phyloP scores from a whole-genome alignment of 2,329 filamentous ascomycete genomes.

The Alternaria sp. region DNA sequence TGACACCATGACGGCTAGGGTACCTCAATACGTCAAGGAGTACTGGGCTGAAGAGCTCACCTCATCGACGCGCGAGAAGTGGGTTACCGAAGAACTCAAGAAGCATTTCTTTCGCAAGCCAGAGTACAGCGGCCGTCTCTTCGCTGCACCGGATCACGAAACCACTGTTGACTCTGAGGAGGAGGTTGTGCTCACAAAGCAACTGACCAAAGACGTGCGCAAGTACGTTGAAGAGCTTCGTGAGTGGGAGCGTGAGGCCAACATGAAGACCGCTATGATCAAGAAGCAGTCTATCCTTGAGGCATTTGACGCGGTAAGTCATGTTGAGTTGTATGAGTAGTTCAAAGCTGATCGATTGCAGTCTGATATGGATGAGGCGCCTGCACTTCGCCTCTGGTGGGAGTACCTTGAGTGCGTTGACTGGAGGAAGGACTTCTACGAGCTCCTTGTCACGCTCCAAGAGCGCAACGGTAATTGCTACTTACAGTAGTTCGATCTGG shows the following conservation, averaged over 20 bases:
- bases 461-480: slow-evolving; percentile 12
- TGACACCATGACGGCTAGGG: slow-evolving; percentile 47
- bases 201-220: slow-evolving; percentile 41
- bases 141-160: slow-evolving; percentile 14
- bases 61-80: slow-evolving; percentile 43
- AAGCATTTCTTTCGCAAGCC: slow-evolving; percentile 53
- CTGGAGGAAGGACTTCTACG: slow-evolving; percentile 52
- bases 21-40: slow-evolving; percentile 48
- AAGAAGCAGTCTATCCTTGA: slow-evolving; percentile 48
- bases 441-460: slow-evolving; percentile 44
- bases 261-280: slow-evolving; percentile 44
- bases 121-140: slow-evolving; percentile 47
- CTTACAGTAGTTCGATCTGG: neutral
- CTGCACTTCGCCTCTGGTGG: slow-evolving; percentile 55
- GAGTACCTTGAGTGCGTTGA: slow-evolving; percentile 55
- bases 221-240: slow-evolving; percentile 44
- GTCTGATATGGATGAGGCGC: slow-evolving; percentile 49
- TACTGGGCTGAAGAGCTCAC: slow-evolving; percentile 51
- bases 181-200: slow-evolving; percentile 25
- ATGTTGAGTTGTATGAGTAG: neutral
- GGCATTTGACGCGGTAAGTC: slow-evolving; percentile 47
- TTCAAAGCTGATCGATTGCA: slow-evolving; percentile 11
- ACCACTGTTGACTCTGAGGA: slow-evolving; percentile 24
- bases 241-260: slow-evolving; percentile 50
- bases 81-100: slow-evolving; percentile 51